Percentiles rank a stretch among this genome's conserved stretches.
These are phyloP conservation scores for Plantago rigida DNA, from an alignment of 305 asterid species.

Conservation along the genomic window DNA sequence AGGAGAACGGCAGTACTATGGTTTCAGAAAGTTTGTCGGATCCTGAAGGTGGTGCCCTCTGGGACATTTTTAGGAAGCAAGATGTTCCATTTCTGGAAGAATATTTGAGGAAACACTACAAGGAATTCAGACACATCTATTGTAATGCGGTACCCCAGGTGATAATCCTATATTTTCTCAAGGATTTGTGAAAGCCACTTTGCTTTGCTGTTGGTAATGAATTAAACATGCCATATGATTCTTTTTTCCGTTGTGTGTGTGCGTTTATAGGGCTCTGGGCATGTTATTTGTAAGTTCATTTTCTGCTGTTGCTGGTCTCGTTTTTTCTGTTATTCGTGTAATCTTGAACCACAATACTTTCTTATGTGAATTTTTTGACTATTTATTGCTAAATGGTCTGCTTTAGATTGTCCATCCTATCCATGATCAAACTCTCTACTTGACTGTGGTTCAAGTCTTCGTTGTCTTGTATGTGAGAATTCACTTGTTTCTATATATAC, in stretches of 20 bases:
- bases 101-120: conserved; percentile 10
- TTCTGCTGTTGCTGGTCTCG: too few species aligned
- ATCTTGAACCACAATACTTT: too few species aligned
- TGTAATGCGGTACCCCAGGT: conserved; percentile 4
- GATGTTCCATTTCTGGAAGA: conserved; percentile 1
- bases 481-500: too few species aligned
- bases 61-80: conserved; percentile 7
- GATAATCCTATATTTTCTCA: not conserved
- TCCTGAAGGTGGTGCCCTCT: conserved; percentile 5
- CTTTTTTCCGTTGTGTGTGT: too few species aligned
- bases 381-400: not conserved
- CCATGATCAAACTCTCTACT: conserved; percentile 11
- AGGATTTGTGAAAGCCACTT: not conserved
- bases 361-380: not conserved
- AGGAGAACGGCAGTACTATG: not conserved
- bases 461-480: not conserved
- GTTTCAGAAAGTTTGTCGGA: not conserved
- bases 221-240: too few species aligned
- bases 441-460: not conserved
- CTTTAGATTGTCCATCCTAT: conserved; percentile 10
- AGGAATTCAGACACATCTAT: conserved; percentile 10
- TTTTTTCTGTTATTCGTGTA: too few species aligned
- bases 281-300: too few species aligned
- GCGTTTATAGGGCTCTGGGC: too few species aligned
- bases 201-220: too few species aligned